A percentile compares a stretch with the other conserved stretches of the same genome.
These are phyloP conservation scores for Rhododendron molle DNA, from an alignment of 148 eudicot genomes.

Conservation along the genomic window DNA sequence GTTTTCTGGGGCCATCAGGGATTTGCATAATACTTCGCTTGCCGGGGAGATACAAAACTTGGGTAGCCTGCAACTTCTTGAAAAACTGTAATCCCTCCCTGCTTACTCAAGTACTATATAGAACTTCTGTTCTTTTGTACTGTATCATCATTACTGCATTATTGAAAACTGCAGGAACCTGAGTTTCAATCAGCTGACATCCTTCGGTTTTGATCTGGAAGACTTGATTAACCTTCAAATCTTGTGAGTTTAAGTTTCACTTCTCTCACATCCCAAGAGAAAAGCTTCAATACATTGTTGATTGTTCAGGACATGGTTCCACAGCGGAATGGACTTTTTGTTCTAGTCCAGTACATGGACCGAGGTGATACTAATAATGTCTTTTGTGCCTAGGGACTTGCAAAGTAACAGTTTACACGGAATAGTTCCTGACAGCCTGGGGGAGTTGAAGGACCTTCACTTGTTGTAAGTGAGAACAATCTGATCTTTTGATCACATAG, in stretches of 20 bases:
- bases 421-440: conserved; percentile 55
- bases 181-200: conserved; percentile 67
- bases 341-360: not conserved
- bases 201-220: conserved; percentile 62
- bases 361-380: not conserved
- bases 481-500: not conserved
- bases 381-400: conserved; percentile 50
- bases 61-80: conserved; percentile 60
- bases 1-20: conserved; percentile 32
- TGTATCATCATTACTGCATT: not conserved
- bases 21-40: conserved; percentile 73
- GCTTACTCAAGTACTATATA: not conserved
- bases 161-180: conserved; percentile 48
- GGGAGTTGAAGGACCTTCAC: conserved; percentile 57
- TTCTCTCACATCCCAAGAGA: conserved; percentile 9
- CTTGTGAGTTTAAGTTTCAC: conserved; percentile 54
- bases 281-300: not conserved
- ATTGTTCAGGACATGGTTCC: not conserved
- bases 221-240: conserved; percentile 55
- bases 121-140: not conserved
- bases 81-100: conserved; percentile 42
- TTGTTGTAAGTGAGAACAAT: conserved; percentile 47
- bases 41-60: conserved; percentile 66
- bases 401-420: conserved; percentile 62
- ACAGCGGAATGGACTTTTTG: not conserved